These are phyloP conservation scores for Gyromitra esculenta DNA, from an alignment of 2,329 filamentous ascomycete genomes.

Conservation along the genomic window DNA sequence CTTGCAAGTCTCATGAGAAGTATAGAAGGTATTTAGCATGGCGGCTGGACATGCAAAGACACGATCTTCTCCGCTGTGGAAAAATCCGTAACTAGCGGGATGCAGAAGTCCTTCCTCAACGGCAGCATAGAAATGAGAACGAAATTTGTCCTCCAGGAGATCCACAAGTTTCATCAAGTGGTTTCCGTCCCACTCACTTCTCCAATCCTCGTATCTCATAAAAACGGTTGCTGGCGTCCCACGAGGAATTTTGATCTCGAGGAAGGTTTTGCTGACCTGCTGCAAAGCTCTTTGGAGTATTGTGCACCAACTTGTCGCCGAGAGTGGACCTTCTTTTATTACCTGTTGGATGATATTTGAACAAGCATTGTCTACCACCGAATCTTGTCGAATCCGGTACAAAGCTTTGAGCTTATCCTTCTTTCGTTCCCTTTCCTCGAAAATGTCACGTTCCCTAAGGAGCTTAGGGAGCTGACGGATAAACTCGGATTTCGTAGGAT, in stretches of 20 bases:
- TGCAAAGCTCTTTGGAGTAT: slow-evolving; percentile 35
- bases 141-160: slow-evolving; percentile 33
- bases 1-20: slow-evolving; percentile 14
- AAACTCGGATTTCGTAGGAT: slow-evolving; percentile 37
- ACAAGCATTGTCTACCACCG: slow-evolving; percentile 27
- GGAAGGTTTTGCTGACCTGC: slow-evolving; percentile 2
- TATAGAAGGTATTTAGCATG: background rate
- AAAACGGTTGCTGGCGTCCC: slow-evolving; percentile 3
- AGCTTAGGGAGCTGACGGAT: slow-evolving; percentile 39
- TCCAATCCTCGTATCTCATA: slow-evolving; percentile 17
- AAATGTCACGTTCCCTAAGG: slow-evolving; percentile 20
- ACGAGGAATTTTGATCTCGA: slow-evolving; percentile 21
- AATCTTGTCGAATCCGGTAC: slow-evolving; percentile 26
- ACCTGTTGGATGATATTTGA: slow-evolving; percentile 36
- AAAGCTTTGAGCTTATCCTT: slow-evolving; percentile 14
- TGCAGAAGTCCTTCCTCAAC: slow-evolving; percentile 2
- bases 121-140: background rate
- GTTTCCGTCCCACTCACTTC: slow-evolving; percentile 11
- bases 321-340: slow-evolving; percentile 25
- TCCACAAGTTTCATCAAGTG: slow-evolving; percentile 30
- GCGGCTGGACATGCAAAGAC: slow-evolving; percentile 31
- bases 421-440: slow-evolving; percentile 30
- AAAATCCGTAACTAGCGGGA: slow-evolving; percentile 36
- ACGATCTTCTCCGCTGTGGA: slow-evolving; percentile 27
- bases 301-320: slow-evolving; percentile 23